Evolutionary conservation across 2,329 filamentous ascomycete genomes (phyloP).

Genomic region (Neurospora sp.): DNA sequence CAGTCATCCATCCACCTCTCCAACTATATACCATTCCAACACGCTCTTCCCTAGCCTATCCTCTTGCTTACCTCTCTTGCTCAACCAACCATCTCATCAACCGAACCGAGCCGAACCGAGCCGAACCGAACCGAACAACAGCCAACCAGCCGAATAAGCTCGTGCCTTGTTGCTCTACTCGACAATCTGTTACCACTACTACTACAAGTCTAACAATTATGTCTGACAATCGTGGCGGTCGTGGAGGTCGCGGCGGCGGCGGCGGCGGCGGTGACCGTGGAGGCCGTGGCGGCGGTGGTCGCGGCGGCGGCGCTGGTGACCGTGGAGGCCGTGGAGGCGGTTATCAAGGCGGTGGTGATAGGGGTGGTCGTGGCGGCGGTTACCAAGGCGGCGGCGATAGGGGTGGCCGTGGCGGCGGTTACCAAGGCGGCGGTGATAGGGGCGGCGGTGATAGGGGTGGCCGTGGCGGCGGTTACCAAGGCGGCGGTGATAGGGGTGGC

Average conservation of each 20-base stretch:
- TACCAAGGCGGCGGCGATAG: slow-evolving; percentile 14
- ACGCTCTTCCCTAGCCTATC: background rate
- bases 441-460: slow-evolving; percentile 6
- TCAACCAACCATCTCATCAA: background rate
- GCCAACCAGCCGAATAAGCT: background rate
- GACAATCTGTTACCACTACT: background rate
- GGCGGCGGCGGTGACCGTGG: slow-evolving; percentile 7
- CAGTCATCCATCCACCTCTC: background rate
- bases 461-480: slow-evolving; percentile 12
- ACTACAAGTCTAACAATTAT: slow-evolving; percentile 2
- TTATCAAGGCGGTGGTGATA: slow-evolving; percentile 12
- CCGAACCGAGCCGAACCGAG: background rate
- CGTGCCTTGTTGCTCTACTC: background rate
- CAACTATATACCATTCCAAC: background rate
- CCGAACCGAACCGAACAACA: background rate
- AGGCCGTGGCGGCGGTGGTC: slow-evolving; percentile 13
- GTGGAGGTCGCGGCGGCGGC: slow-evolving; percentile 13
- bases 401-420: slow-evolving; percentile 13
- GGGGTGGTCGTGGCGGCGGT: slow-evolving; percentile 8
- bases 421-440: slow-evolving; percentile 6
- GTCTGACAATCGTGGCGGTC: slow-evolving; percentile 16
- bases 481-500: slow-evolving; percentile 10
- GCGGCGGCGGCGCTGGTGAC: slow-evolving; percentile 12
- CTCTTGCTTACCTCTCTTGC: background rate
- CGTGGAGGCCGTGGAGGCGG: slow-evolving; percentile 15